These are phyloP conservation scores for Poa pratensis DNA, from an alignment of 176 grass and related monocot species.

Conservation along the genomic window DNA sequence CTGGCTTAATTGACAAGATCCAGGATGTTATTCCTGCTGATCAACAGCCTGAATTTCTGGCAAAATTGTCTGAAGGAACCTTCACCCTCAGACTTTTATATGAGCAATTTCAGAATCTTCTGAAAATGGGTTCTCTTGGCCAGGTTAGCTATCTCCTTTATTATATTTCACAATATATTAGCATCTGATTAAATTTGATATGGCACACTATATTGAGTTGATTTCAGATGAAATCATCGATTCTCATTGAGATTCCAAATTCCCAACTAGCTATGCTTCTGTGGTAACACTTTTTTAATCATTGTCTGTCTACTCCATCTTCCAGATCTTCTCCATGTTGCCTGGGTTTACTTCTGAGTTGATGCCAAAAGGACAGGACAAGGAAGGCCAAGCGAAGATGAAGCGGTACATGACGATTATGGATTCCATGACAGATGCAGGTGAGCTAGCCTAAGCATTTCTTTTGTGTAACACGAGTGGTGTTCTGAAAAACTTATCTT, in stretches of 20 bases:
- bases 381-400: constrained; percentile 94
- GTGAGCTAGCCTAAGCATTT: constrained; percentile 31
- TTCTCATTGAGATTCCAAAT: not conserved
- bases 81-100: constrained; percentile 97
- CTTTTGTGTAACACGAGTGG: not conserved
- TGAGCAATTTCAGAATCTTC: constrained; percentile 82
- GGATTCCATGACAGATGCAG: constrained; percentile 97
- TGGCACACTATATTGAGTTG: not conserved
- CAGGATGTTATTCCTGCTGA: constrained; percentile 91
- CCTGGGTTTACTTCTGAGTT: constrained; percentile 87
- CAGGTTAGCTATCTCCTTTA: constrained; percentile 62
- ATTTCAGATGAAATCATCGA: not conserved
- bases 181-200: not conserved
- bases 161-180: not conserved
- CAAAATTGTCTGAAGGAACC: constrained; percentile 86
- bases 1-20: constrained; percentile 97
- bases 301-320: not conserved
- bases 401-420: constrained; percentile 98
- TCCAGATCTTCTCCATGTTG: constrained; percentile 91
- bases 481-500: not conserved
- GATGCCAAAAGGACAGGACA: constrained; percentile 94
- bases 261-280: not conserved
- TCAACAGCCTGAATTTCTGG: constrained; percentile 89
- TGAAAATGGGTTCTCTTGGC: constrained; percentile 92
- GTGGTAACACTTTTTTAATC: not conserved